A percentile compares a stretch with the other conserved stretches of the same genome.
These are phyloP conservation scores for Penicillium tannophilum DNA, from an alignment of 495 filamentous ascomycete species.

Conservation along the genomic window DNA sequence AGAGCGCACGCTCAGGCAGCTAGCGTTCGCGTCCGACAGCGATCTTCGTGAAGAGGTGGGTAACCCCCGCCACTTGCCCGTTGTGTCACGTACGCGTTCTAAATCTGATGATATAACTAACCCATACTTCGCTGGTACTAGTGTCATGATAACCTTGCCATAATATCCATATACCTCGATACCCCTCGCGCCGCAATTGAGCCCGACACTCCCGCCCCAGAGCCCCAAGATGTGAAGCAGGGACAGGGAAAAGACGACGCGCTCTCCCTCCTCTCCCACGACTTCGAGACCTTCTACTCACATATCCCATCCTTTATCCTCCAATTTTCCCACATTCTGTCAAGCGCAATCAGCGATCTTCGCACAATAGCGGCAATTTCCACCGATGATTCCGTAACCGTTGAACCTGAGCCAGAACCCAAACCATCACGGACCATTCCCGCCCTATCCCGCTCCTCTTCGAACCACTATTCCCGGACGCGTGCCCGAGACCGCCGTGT, in stretches of 20 bases:
- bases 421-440: constrained; percentile 6
- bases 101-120: neutral
- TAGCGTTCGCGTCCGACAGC: constrained; percentile 39
- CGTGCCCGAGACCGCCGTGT: constrained; percentile 34
- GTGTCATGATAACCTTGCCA: constrained; percentile 40
- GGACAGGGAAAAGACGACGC: constrained; percentile 19
- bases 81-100: neutral
- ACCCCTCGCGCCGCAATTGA: constrained; percentile 31
- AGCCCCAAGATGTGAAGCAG: constrained; percentile 6
- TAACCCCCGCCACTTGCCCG: neutral
- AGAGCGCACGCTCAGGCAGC: constrained; percentile 32
- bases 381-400: constrained; percentile 7
- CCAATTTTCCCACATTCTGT: constrained; percentile 32
- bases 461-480: constrained; percentile 26
- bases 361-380: constrained; percentile 29
- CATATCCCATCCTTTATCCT: constrained; percentile 32
- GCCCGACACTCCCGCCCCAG: constrained; percentile 16
- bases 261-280: constrained; percentile 37
- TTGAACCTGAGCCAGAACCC: constrained; percentile 7
- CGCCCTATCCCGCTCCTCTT: constrained; percentile 7
- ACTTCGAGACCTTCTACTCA: constrained; percentile 42
- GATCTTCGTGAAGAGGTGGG: constrained; percentile 39
- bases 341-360: constrained; percentile 30
- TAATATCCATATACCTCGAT: constrained; percentile 44
- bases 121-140: constrained; percentile 11